Evolutionary conservation across 805 yeast species (phyloP).

Genomic region (Starmerella tilneyi): DNA sequence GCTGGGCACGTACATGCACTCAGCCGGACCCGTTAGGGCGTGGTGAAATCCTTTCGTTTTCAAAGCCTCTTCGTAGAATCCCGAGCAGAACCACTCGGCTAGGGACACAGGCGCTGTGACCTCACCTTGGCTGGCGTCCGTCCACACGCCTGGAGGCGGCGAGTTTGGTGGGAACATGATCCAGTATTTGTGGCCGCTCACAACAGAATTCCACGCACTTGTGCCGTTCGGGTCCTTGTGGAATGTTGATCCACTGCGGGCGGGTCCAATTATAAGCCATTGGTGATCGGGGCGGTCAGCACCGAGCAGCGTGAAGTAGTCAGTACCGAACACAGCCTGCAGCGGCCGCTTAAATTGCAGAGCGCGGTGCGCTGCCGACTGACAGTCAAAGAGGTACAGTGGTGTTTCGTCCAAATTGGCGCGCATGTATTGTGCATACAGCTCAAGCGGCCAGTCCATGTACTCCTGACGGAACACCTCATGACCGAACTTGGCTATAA

Average conservation of each 20-base stretch:
- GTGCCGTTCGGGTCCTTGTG: constrained; percentile 91
- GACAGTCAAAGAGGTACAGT: constrained; percentile 74
- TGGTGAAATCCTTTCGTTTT: constrained; percentile 41
- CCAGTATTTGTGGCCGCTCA: constrained; percentile 74
- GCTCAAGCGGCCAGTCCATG: constrained; percentile 61
- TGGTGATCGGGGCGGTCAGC: constrained; percentile 66
- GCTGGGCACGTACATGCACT: constrained; percentile 81
- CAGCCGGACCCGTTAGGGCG: constrained; percentile 70
- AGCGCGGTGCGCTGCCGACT: constrained; percentile 52
- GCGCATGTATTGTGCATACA: constrained; percentile 51
- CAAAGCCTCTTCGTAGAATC: constrained; percentile 63
- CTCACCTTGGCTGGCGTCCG: constrained; percentile 68
- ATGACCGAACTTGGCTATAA: constrained; percentile 46
- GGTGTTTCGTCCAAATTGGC: constrained; percentile 73
- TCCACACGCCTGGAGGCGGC: constrained; percentile 77
- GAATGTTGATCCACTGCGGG: constrained; percentile 74
- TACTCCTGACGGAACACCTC: constrained; percentile 73
- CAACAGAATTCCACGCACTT: constrained; percentile 78
- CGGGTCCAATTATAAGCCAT: constrained; percentile 86
- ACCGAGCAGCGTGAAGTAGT: constrained; percentile 50
- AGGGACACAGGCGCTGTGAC: constrained; percentile 87
- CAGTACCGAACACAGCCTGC: constrained; percentile 40
- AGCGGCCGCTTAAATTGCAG: constrained; percentile 49
- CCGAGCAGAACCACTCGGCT: constrained; percentile 82
- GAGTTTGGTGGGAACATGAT: constrained; percentile 71